These are phyloP conservation scores for Leersia perrieri DNA, from an alignment of 176 grass and related monocot genomes.

Conservation along the genomic window DNA sequence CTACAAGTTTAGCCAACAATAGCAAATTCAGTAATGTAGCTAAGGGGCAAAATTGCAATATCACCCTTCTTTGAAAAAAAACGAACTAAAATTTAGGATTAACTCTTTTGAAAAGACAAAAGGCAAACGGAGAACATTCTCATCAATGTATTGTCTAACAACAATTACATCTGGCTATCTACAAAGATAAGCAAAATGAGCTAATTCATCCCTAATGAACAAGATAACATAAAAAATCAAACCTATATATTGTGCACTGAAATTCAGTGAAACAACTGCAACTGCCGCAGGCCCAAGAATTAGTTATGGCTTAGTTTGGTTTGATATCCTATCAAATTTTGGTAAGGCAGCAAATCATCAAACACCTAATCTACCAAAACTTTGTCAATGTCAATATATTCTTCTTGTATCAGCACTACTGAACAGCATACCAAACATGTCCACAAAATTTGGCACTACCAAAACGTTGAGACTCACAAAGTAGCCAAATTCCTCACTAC, in stretches of 20 bases:
- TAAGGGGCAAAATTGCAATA: not conserved
- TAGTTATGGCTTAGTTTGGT: not conserved
- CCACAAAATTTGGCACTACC: not conserved
- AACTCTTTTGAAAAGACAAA: not conserved
- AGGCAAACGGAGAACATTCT: not conserved
- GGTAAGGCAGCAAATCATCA: not conserved
- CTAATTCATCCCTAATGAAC: not conserved
- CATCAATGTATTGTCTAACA: not conserved
- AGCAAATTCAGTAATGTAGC: not conserved
- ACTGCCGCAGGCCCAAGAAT: not conserved
- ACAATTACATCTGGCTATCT: not conserved
- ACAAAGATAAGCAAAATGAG: conserved; percentile 1
- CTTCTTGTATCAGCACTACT: not conserved
- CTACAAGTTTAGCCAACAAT: not conserved
- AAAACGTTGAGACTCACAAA: not conserved
- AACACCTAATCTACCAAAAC: not conserved
- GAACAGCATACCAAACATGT: not conserved
- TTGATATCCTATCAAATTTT: not conserved
- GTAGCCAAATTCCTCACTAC: not conserved
- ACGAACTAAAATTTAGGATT: not conserved
- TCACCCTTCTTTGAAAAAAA: not conserved
- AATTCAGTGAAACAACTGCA: not conserved
- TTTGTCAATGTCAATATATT: not conserved
- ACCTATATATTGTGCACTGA: not conserved
- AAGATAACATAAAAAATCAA: not conserved